These are phyloP conservation scores for Dipteronia dyeriana DNA, from an alignment of 345 rosid genomes.

Conservation along the genomic window DNA sequence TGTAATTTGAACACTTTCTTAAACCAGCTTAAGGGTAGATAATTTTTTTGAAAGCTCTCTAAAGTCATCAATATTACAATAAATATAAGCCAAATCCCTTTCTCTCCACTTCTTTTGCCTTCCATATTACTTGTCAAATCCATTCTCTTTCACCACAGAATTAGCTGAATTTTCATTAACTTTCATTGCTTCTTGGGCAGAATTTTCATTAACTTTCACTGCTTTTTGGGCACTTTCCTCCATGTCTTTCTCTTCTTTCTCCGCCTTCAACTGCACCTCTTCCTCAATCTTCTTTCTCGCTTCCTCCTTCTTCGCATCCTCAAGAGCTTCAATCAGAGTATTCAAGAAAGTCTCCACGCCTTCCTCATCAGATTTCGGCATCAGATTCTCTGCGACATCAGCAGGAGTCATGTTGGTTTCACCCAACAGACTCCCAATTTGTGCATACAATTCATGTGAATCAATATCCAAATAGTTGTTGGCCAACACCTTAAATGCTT, in stretches of 20 bases:
- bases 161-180: too few relatives aligned
- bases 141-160: too few relatives aligned
- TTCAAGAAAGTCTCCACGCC: not conserved
- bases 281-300: slow-evolving; percentile 9
- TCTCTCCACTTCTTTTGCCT: too few relatives aligned
- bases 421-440: not conserved
- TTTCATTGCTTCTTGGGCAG: too few relatives aligned
- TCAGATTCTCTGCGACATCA: not conserved
- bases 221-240: not conserved
- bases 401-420: not conserved
- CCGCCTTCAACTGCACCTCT: not conserved
- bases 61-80: too few relatives aligned
- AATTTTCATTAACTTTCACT: too few relatives aligned
- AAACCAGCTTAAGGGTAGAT: too few relatives aligned
- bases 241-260: slow-evolving; percentile 11
- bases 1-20: too few relatives aligned
- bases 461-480: slow-evolving; percentile 43
- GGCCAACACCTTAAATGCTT: slow-evolving; percentile 52
- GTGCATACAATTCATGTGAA: not conserved
- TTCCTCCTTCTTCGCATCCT: not conserved
- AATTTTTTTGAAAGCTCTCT: too few relatives aligned
- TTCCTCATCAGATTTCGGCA: not conserved
- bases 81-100: too few relatives aligned
- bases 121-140: too few relatives aligned
- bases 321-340: not conserved